phyloP scores from a whole-genome alignment of 495 filamentous ascomycete genomes.

The Penicillium chermesinum region DNA sequence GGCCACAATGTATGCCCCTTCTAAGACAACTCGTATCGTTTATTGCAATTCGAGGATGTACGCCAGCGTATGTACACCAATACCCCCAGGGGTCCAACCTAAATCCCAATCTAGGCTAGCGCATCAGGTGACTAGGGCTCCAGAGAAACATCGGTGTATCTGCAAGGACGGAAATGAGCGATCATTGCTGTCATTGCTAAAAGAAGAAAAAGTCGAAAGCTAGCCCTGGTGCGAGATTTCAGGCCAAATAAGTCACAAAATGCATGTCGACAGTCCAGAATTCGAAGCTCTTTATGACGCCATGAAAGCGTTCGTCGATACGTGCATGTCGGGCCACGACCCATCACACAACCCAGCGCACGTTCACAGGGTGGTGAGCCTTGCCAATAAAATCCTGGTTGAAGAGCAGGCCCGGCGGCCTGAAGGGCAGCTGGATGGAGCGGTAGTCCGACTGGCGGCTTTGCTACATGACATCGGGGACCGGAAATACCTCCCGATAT shows the following conservation, averaged over 20 bases:
- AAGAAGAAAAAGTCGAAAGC: too few relatives aligned
- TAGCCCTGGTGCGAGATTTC: not conserved
- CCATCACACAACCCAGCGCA: slow-evolving; percentile 81
- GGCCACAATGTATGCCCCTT: too few relatives aligned
- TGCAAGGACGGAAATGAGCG: too few relatives aligned
- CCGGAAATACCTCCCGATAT: slow-evolving; percentile 60
- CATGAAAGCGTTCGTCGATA: slow-evolving; percentile 54
- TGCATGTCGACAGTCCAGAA: slow-evolving; percentile 13
- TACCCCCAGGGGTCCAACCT: too few relatives aligned
- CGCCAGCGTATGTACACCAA: too few relatives aligned
- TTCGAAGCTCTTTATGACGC: slow-evolving; percentile 37
- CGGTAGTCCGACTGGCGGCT: slow-evolving; percentile 64
- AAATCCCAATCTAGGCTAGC: not conserved
- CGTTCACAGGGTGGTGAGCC: slow-evolving; percentile 68
- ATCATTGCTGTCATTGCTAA: too few relatives aligned
- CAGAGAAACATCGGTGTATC: not conserved
- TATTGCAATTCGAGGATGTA: too few relatives aligned
- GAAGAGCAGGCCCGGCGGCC: slow-evolving; percentile 34
- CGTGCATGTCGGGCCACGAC: slow-evolving; percentile 79
- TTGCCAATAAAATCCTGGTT: slow-evolving; percentile 58
- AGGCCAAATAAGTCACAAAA: not conserved
- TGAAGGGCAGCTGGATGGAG: slow-evolving; percentile 38
- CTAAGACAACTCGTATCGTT: not conserved
- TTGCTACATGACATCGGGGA: slow-evolving; percentile 87
- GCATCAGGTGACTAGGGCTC: not conserved